Percentiles rank a stretch among this genome's conserved stretches.
phyloP scores from a whole-genome alignment of 2,329 filamentous ascomycete species.

The Cladophialophora carrionii region DNA sequence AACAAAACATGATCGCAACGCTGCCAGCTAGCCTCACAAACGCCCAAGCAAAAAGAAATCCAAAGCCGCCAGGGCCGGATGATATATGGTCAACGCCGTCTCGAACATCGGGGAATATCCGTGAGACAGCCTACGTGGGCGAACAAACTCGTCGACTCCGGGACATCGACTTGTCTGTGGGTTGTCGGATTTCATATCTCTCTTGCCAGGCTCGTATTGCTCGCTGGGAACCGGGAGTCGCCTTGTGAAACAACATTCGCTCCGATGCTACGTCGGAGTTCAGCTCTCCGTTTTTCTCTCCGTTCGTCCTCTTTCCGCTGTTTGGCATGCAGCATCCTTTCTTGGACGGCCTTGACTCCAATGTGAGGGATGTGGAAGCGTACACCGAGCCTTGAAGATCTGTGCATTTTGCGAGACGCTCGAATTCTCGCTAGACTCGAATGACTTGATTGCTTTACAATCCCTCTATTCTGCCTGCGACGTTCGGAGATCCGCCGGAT shows the following conservation, averaged over 20 bases:
- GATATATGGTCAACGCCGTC: constrained; percentile 12
- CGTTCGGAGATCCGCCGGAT: constrained; percentile 43
- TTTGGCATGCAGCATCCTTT: constrained; percentile 51
- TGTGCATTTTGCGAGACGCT: constrained; percentile 34
- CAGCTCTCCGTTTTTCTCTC: constrained; percentile 57
- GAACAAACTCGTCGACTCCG: background rate
- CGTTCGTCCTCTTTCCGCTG: constrained; percentile 51
- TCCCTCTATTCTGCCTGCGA: constrained; percentile 38
- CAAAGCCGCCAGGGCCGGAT: constrained; percentile 28
- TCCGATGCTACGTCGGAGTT: constrained; percentile 60
- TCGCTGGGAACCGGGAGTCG: constrained; percentile 42
- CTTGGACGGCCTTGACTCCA: constrained; percentile 54
- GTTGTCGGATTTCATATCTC: constrained; percentile 11
- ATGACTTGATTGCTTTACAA: constrained; percentile 41
- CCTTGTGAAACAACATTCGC: constrained; percentile 44
- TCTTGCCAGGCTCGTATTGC: constrained; percentile 25
- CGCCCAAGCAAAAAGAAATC: constrained; percentile 16
- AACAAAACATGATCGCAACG: constrained; percentile 10
- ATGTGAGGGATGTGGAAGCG: constrained; percentile 54
- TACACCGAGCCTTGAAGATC: constrained; percentile 50
- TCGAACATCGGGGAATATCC: constrained; percentile 8
- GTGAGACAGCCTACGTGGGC: background rate
- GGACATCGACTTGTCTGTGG: background rate
- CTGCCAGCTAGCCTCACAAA: constrained; percentile 18
- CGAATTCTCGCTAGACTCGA: constrained; percentile 42